Base-by-base conservation (phyloP, 2,329 filamentous ascomycete species). In the Chaetomiaceae sp. region DNA sequence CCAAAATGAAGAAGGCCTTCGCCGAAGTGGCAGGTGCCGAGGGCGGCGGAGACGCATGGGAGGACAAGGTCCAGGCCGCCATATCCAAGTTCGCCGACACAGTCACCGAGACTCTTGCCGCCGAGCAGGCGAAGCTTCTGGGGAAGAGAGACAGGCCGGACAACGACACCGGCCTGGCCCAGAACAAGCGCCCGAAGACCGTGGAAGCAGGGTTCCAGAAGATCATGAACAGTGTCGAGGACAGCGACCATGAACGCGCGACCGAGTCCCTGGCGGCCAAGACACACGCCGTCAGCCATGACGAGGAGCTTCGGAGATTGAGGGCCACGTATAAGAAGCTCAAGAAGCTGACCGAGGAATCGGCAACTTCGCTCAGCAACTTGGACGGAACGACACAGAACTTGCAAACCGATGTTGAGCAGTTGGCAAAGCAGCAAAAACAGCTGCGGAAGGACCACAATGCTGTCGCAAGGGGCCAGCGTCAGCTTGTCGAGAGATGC, bases 171-270 rank as follows among this genome's bases (percentile, higher is more conserved):
- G 14, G 7, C 7, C 42, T 40, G 29, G 6, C 3, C 9, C 27
- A 25, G 7, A 12, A 22, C 8, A 54, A 54, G 55, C 51, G 51
- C 11, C 51, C 36, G n/a, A 54, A 37, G 27, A 27, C 44, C 6
- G 31, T 12, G 14, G 20, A 20, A 29, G 23, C 27, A 9, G 12
- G 3, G 39, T 27, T 2, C n/a, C n/a, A 11, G 31, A 11, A 29
- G 5, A 19, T 29, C 38, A 36, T 47, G 22, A 25, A 47, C 15
- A 39, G 34, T 15, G 22, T 46, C 36, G 53, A 51, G 47, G 29
- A 33, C 20, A 45, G 39, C 22, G 52, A 50, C 29, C 36, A 47
- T 2, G 43, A 51, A 12, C 11, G 8, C 5, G 11, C 20, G 6
- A 8, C 19, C 14, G 14, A 23, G 3, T 14, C 31, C 9, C 12